Percentiles rank a stretch among this genome's conserved stretches.
These are phyloP conservation scores for Halophytophthora polymorphica DNA, from an alignment of 352 stramenopile genomes.

Conservation along the genomic window DNA sequence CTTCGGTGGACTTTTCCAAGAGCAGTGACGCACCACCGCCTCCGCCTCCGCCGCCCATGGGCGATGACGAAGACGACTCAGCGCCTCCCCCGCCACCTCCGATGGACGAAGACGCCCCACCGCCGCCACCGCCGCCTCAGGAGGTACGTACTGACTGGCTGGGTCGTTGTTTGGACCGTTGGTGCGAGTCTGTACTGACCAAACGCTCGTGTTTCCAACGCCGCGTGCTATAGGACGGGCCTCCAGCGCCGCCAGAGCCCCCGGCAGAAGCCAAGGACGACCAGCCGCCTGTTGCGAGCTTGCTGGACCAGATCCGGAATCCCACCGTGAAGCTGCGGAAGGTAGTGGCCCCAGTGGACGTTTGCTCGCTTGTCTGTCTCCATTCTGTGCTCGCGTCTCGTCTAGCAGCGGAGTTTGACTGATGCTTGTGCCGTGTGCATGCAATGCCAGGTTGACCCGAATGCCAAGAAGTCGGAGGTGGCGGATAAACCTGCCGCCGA, in stretches of 20 bases:
- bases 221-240: constrained; percentile 22
- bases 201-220: neutral
- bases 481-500: constrained; percentile 30
- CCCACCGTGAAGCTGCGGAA: constrained; percentile 53
- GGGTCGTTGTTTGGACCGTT: neutral
- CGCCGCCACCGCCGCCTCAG: constrained; percentile 43
- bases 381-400: neutral
- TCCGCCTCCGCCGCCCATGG: constrained; percentile 36
- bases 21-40: constrained; percentile 49
- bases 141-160: constrained; percentile 17
- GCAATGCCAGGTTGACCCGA: constrained; percentile 27
- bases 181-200: neutral
- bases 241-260: constrained; percentile 20
- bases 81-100: constrained; percentile 41
- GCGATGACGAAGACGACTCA: constrained; percentile 37
- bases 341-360: constrained; percentile 17
- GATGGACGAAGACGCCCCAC: constrained; percentile 46
- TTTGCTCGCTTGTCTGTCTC: neutral
- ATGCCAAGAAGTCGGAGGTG: constrained; percentile 27
- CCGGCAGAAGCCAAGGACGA: constrained; percentile 26
- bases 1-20: constrained; percentile 55
- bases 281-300: constrained; percentile 26
- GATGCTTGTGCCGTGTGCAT: neutral
- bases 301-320: constrained; percentile 65
- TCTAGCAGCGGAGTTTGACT: neutral